Conservation (phyloP, 768 basidiomycete species). For the Mycena pura region DNA sequence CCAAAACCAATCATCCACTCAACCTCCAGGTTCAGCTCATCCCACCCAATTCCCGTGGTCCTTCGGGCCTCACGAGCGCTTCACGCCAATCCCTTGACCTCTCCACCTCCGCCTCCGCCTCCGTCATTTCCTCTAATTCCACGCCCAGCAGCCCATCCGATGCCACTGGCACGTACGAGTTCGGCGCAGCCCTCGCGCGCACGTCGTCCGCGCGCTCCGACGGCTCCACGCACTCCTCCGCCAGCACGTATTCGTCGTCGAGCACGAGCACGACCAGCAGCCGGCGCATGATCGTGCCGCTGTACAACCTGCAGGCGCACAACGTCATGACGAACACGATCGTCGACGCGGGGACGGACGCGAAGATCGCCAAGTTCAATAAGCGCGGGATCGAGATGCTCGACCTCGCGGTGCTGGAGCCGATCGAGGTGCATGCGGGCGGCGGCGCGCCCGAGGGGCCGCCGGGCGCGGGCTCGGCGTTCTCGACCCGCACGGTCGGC, state of each 20-base stretch:
- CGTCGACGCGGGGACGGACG: conserved; percentile 88
- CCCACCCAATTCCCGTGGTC: conserved; percentile 62
- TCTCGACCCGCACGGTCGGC: conserved; percentile 17
- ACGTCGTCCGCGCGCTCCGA: conserved; percentile 65
- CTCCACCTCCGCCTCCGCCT: conserved; percentile 36
- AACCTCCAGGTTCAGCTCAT: conserved; percentile 94
- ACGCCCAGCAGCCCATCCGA: conserved; percentile 33
- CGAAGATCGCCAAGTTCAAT: conserved; percentile 80
- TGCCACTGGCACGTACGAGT: conserved; percentile 31
- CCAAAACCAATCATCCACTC: conserved; percentile 83
- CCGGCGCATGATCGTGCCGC: conserved; percentile 80
- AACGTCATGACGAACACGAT: conserved; percentile 87
- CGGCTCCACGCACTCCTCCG: conserved; percentile 32
- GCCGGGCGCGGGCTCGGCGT: not conserved
- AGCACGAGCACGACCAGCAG: conserved; percentile 52
- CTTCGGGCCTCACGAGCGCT: conserved; percentile 41
- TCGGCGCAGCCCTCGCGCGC: conserved; percentile 41
- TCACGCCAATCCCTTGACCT: conserved; percentile 54
- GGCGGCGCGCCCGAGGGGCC: conserved; percentile 34
- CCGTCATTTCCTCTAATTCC: conserved; percentile 32
- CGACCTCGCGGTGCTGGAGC: conserved; percentile 79
- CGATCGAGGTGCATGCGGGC: conserved; percentile 67
- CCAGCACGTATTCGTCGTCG: conserved; percentile 37
- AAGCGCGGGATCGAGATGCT: conserved; percentile 79
- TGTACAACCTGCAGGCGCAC: conserved; percentile 89